Evolutionary conservation across 1,284 basidiomycete species (phyloP), one percentile per base, ranked within the genome.

Genomic region (Phellinidium pouzarii): DNA sequence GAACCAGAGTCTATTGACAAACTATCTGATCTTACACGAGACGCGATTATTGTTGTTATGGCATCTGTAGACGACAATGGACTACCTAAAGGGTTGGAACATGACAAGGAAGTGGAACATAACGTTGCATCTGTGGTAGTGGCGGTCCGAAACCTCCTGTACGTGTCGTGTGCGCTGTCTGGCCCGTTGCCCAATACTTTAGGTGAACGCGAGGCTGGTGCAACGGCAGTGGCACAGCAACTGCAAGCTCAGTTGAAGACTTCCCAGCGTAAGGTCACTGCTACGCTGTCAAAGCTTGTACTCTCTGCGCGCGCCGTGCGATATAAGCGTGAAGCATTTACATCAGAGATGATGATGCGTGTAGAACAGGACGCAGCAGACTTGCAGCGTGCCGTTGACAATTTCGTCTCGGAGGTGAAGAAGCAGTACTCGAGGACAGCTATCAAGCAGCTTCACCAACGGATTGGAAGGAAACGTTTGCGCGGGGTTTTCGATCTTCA

Each of bases 341-440:
- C 76, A 14, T 67, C 74, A 11, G 84, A 89, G 57, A 82, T 83
- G n/a, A 74, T 82, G 1, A 78, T 76, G 56, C 78, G 85, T 31
- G 85, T 90, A 55, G 82, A 87, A 60, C 75, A 78, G 4, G 88
- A 91, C 61, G 86, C 88, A 1, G 77, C 82, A 49, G 90, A 92
- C 56, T 74, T 93, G 8, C 84, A 88, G 58, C 76, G 81, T 37
- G 86, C 86, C 0, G 78, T 93, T 4, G 67, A 79, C 37, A 74
- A 78, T 0, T 92, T 92, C 61, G 81, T 89, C 8, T 65, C 75
- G 5, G 87, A 91, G 60, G 81, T 86, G 17, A 80, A 87, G 60
- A 73, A 78, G 41, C 71, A 71, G 52, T 76, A 83, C 56, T 74
- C 72, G 54, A 64, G 67, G 61, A 60, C 67, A 60, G 52, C 64